Base-by-base conservation (phyloP, 1,284 basidiomycete species). In the Sporisorium iseilematis-ciliati region DNA sequence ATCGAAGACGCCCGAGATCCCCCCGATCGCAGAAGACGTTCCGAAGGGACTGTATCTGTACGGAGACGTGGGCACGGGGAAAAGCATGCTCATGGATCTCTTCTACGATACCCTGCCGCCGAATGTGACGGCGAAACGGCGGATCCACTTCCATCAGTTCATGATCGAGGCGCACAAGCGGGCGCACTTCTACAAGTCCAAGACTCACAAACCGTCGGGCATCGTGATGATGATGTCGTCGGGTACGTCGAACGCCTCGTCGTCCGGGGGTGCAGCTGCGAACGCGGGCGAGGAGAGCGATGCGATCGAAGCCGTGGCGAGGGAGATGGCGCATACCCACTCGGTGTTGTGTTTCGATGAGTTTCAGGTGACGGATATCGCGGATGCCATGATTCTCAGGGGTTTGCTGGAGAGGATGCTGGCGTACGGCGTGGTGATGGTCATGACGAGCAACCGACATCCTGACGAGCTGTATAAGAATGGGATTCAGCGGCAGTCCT, bases 141-240 rank as follows among this genome's bases (percentile, higher is more conserved):
- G 96, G 40, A 93, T 97, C 20, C 96, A 99, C 86, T 99, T 99
- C 84, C 85, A 86, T 56, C 83, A 85, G 40, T 99, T 99, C 88
- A 99, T 99, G 97, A 92, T 98, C 74, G 96, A 99, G 82, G 95
- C 97, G 25, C 93, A 98, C 85, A 96, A 96, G 84, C 91, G 95
- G 11, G 87, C 96, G 6, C 95, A 97, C 79, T 90, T 90, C 2
- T 90, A 81, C 75, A 85, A 85, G 65, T 67, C 72, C 25, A 79
- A 80, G 31, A 75, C 70, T 21, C 82, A 84, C 66, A 74, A 72
- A 18, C 77, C 82, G n/a, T 78, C 75, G 14, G 82, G 82, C 23
- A 84, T 84, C 49, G 82, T 84, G 53, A 80, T 81, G 65, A 73
- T 72, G 74, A 72, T 75, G 74, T 65, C 70, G 11, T 57, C 58